Evolutionary conservation across 306 rosid species (phyloP).

Genomic region (Casuarina glauca): DNA sequence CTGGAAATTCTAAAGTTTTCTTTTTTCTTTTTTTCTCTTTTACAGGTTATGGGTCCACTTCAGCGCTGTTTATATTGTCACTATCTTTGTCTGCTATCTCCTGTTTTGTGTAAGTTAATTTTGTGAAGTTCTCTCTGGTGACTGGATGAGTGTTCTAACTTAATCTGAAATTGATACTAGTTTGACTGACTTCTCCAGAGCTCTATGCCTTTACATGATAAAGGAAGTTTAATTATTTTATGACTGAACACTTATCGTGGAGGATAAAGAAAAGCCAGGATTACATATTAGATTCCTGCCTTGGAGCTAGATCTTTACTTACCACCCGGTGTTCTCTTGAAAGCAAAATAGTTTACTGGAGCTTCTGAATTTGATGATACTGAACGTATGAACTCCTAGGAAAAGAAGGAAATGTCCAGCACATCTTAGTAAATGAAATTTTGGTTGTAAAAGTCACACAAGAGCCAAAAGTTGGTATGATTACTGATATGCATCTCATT

Average conservation of each 20-base stretch:
- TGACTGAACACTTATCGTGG: neutral
- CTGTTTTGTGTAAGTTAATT: slow-evolving; percentile 71
- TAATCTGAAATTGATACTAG: neutral
- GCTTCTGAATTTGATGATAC: slow-evolving; percentile 1
- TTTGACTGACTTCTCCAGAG: slow-evolving; percentile 14
- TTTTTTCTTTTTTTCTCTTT: slow-evolving; percentile 5
- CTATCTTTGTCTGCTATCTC: slow-evolving; percentile 66
- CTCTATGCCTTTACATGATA: slow-evolving; percentile 19
- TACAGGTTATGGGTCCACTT: slow-evolving; percentile 95
- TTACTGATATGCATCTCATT: slow-evolving; percentile 33
- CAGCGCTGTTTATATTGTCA: slow-evolving; percentile 77
- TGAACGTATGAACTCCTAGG: slow-evolving; percentile 7
- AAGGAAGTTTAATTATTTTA: slow-evolving; percentile 10
- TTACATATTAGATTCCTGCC: neutral
- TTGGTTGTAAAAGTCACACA: slow-evolving; percentile 11
- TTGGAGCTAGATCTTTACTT: neutral
- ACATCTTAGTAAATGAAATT: neutral
- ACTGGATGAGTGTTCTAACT: slow-evolving; percentile 17
- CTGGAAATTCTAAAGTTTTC: neutral
- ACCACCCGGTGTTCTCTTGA: neutral
- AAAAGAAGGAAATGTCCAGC: neutral
- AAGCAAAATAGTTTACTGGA: neutral
- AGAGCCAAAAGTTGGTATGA: slow-evolving; percentile 27
- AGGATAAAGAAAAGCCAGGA: neutral
- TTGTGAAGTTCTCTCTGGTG: slow-evolving; percentile 13